phyloP scores from a whole-genome alignment of 306 rosid species.

The Mimosa bimucronata region DNA sequence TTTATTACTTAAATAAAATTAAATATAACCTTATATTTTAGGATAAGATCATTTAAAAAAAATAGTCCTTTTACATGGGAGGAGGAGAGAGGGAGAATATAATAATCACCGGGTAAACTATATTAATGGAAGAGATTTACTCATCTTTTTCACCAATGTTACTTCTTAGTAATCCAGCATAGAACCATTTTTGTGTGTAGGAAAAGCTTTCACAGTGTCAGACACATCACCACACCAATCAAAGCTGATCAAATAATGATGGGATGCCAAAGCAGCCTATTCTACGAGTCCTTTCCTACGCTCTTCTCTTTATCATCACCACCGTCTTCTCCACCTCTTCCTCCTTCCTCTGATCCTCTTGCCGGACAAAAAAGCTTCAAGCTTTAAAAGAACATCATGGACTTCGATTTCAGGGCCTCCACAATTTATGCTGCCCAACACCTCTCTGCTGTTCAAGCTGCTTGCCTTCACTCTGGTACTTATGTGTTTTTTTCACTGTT shows the following conservation, averaged over 20 bases:
- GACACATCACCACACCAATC: slow-evolving; percentile 42
- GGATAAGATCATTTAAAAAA: too few relatives aligned
- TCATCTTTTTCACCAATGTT: too few relatives aligned
- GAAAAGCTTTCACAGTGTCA: slow-evolving; percentile 33
- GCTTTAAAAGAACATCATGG: slow-evolving; percentile 45
- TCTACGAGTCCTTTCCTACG: background rate
- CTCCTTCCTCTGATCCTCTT: slow-evolving; percentile 3
- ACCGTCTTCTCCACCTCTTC: background rate
- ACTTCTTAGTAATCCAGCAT: slow-evolving; percentile 33
- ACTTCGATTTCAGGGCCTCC: slow-evolving; percentile 63
- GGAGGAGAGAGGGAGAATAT: too few relatives aligned
- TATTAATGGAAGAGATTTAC: too few relatives aligned
- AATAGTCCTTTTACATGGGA: too few relatives aligned
- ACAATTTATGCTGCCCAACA: slow-evolving; percentile 51
- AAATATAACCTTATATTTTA: too few relatives aligned
- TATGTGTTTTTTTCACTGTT: too few relatives aligned
- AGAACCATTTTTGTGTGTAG: slow-evolving; percentile 45
- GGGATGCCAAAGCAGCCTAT: slow-evolving; percentile 1
- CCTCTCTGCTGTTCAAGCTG: slow-evolving; percentile 57
- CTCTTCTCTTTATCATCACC: background rate
- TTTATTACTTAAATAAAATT: too few relatives aligned
- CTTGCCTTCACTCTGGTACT: slow-evolving; percentile 67
- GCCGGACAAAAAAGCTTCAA: background rate
- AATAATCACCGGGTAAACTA: too few relatives aligned
- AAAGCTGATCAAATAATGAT: slow-evolving; percentile 24